Conservation (phyloP, 805 yeast genomes). For the Yarrowia hollandica region DNA sequence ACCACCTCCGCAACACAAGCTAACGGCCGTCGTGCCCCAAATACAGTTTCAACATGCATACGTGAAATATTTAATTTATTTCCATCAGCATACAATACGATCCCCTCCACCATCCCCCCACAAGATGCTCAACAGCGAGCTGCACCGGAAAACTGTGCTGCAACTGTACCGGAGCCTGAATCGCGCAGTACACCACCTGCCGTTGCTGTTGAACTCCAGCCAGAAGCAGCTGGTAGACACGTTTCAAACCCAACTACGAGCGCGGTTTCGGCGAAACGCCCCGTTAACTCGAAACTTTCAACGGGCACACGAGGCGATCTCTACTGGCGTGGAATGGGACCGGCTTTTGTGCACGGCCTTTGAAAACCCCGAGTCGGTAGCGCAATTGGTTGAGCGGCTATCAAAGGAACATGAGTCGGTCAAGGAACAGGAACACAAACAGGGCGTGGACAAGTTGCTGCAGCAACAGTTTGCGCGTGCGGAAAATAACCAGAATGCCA, state of each 20-base stretch:
- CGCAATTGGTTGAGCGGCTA: neutral
- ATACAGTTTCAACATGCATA: neutral
- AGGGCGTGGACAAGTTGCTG: neutral
- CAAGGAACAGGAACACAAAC: neutral
- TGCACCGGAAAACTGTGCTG: neutral
- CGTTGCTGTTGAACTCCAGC: neutral
- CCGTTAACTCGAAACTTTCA: neutral
- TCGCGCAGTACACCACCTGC: neutral
- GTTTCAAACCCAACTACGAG: neutral
- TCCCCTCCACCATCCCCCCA: neutral
- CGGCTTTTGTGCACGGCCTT: neutral
- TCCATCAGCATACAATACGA: too few species aligned
- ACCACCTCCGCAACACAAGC: too few species aligned
- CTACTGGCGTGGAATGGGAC: neutral
- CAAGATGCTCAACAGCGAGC: neutral
- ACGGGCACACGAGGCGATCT: neutral
- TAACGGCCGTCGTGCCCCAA: too few species aligned
- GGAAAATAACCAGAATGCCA: constrained; percentile 2
- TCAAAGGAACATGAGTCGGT: neutral
- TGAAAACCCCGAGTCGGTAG: constrained; percentile 2
- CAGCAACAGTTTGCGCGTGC: neutral
- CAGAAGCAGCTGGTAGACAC: neutral
- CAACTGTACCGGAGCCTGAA: neutral
- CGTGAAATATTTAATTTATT: neutral
- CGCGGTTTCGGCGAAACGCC: neutral